A percentile compares a stretch with the other conserved stretches of the same genome.
phyloP scores from a whole-genome alignment of 352 stramenopile genomes.

The Phytophthora hybrid region DNA sequence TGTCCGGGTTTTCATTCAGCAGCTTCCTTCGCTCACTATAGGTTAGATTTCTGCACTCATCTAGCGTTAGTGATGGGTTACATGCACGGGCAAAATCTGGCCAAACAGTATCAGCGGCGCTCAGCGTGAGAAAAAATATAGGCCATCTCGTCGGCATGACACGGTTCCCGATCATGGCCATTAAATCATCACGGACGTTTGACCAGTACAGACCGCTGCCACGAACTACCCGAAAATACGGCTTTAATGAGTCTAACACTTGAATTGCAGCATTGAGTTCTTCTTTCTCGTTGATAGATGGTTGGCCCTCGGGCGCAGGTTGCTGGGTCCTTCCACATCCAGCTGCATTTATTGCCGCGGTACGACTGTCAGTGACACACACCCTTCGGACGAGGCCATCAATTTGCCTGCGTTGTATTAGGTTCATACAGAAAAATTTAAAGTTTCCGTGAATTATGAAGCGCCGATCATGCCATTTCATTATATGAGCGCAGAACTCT shows the following conservation, averaged over 20 bases:
- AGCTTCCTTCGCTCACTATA: not conserved
- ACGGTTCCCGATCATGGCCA: not conserved
- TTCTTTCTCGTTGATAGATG: not conserved
- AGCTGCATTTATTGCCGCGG: not conserved
- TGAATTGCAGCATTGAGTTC: not conserved
- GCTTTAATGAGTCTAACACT: not conserved
- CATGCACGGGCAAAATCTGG: conserved; percentile 34
- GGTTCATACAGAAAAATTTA: too few species aligned
- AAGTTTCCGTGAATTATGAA: too few species aligned
- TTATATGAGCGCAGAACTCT: conserved; percentile 25
- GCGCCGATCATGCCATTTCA: too few species aligned
- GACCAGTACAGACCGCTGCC: not conserved
- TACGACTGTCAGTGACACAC: not conserved
- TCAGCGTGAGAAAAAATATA: conserved; percentile 33
- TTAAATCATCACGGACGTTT: not conserved
- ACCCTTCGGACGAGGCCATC: conserved; percentile 27
- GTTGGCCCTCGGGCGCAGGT: not conserved
- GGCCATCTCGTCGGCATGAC: conserved; percentile 22
- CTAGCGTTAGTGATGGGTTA: conserved; percentile 1
- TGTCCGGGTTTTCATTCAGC: conserved; percentile 8
- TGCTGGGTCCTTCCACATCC: not conserved
- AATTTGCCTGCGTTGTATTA: conserved; percentile 32
- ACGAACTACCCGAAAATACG: conserved; percentile 2
- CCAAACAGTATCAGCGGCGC: conserved; percentile 32
- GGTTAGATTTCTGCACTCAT: not conserved